Evolutionary conservation across 1,284 basidiomycete genomes (phyloP).

Genomic region (Exobasidium cylindrosporum): DNA sequence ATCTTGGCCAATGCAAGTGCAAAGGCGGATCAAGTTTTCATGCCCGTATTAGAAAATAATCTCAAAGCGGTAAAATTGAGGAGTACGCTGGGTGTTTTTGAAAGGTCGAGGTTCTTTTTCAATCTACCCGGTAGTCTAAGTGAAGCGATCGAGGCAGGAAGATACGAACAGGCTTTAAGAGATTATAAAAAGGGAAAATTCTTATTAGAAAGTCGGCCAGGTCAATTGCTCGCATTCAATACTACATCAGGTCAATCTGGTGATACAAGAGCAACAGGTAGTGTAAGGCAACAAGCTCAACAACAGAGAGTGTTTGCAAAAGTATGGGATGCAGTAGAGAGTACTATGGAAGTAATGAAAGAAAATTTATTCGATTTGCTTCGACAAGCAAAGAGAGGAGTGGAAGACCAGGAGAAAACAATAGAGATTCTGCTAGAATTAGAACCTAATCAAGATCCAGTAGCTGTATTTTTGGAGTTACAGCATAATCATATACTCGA

Average conservation of each 20-base stretch:
- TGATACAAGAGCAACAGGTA: conserved; percentile 38
- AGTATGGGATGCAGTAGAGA: conserved; percentile 93
- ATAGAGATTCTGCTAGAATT: conserved; percentile 64
- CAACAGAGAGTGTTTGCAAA: conserved; percentile 91
- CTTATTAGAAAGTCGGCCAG: conserved; percentile 79
- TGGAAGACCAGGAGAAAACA: conserved; percentile 95
- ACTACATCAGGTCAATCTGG: conserved; percentile 56
- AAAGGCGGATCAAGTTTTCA: conserved; percentile 91
- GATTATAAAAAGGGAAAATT: conserved; percentile 98
- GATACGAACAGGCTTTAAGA: conserved; percentile 86
- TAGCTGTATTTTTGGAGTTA: conserved; percentile 90
- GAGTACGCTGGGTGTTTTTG: conserved; percentile 89
- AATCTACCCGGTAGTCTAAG: conserved; percentile 89
- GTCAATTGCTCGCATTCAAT: conserved; percentile 67
- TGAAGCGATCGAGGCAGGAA: conserved; percentile 71
- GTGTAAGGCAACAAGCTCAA: conserved; percentile 36
- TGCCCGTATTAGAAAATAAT: conserved; percentile 92
- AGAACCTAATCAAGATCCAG: conserved; percentile 61
- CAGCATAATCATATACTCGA: conserved; percentile 83
- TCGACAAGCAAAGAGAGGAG: conserved; percentile 70
- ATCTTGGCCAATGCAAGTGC: conserved; percentile 63
- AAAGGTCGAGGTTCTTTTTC: conserved; percentile 97
- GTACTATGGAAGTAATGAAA: conserved; percentile 88
- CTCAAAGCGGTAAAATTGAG: conserved; percentile 90
- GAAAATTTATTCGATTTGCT: conserved; percentile 72